These are phyloP conservation scores for Calocybe gangraenosa DNA, from an alignment of 768 basidiomycete genomes.

Conservation along the genomic window DNA sequence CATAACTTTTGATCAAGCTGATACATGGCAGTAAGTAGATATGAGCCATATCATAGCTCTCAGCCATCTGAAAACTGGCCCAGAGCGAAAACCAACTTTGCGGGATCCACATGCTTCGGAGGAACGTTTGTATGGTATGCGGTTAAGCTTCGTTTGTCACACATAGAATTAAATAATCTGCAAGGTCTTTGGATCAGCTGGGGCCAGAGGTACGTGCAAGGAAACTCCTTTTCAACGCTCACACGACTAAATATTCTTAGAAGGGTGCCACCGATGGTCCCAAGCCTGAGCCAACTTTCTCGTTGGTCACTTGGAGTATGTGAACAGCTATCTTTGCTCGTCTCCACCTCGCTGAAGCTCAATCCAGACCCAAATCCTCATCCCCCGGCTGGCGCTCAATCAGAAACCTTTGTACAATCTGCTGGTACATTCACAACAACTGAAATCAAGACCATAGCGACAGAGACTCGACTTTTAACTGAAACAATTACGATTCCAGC, in stretches of 20 bases:
- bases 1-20: slow-evolving; percentile 15
- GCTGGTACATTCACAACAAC: too few relatives aligned
- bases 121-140: slow-evolving; percentile 16
- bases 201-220: background rate
- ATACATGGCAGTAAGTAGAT: slow-evolving; percentile 10
- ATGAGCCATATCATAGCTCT: background rate
- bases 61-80: too few relatives aligned
- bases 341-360: background rate
- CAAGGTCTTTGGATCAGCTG: background rate
- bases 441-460: too few relatives aligned
- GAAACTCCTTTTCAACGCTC: background rate
- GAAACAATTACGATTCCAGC: background rate
- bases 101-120: slow-evolving; percentile 14
- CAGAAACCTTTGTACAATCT: background rate
- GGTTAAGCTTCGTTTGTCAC: background rate
- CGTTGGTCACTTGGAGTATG: background rate
- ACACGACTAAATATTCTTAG: background rate
- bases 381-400: background rate
- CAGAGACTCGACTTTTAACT: too few relatives aligned
- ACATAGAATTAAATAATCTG: background rate
- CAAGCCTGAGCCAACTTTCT: background rate
- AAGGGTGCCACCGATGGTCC: background rate
- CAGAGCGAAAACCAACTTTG: slow-evolving; percentile 11
- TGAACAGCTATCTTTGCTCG: background rate
- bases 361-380: background rate